Percentiles rank a stretch among this genome's conserved stretches.
phyloP scores from a whole-genome alignment of 306 rosid genomes.

The Dicorynia guianensis region DNA sequence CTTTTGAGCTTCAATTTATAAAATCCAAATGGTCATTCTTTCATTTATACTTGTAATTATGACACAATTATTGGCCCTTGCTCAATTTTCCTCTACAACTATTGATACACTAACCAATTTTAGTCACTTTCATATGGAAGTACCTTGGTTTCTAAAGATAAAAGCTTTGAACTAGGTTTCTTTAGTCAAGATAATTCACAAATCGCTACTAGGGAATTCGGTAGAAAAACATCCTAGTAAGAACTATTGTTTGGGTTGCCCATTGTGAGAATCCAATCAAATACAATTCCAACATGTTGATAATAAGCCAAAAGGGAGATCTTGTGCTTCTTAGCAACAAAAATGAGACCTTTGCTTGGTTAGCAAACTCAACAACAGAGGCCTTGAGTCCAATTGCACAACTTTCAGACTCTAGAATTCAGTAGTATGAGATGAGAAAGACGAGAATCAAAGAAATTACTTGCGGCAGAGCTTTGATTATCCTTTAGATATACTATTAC shows the following conservation, averaged over 20 bases:
- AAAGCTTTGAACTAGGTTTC: constrained; percentile 53
- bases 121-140: constrained; percentile 34
- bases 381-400: too few relatives aligned
- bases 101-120: constrained; percentile 31
- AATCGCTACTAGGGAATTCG: constrained; percentile 49
- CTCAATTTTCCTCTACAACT: neutral
- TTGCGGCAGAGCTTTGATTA: constrained; percentile 52
- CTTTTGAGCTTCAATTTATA: too few relatives aligned
- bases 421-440: constrained; percentile 43
- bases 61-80: too few relatives aligned
- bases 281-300: too few relatives aligned
- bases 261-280: constrained; percentile 36
- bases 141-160: constrained; percentile 42
- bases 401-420: constrained; percentile 48
- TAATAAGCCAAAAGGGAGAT: constrained; percentile 32
- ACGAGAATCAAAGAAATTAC: constrained; percentile 15
- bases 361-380: constrained; percentile 22
- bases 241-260: constrained; percentile 49
- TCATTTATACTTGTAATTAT: too few relatives aligned
- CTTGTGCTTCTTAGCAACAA: constrained; percentile 29
- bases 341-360: constrained; percentile 44
- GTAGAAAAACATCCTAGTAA: constrained; percentile 40
- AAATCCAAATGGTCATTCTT: too few relatives aligned
- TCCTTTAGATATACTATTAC: constrained; percentile 32
- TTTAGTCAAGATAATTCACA: constrained; percentile 23